Evolutionary conservation across 2,329 filamentous ascomycete species (phyloP).

Genomic region (Xylaria digitata): DNA sequence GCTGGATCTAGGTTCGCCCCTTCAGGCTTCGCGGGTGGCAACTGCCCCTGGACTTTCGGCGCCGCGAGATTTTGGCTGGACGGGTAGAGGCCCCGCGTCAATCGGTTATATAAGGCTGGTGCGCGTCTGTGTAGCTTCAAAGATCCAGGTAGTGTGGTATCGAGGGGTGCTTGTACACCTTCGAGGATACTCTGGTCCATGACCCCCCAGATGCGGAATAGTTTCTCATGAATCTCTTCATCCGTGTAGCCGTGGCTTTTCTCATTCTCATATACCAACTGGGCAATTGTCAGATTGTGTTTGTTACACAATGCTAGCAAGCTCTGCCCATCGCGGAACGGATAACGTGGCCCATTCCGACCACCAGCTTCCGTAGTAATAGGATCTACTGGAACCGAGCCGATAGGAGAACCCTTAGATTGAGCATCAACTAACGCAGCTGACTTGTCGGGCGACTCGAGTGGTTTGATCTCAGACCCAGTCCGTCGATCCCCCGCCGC

Average conservation of each 20-base stretch:
- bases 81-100: constrained; percentile 60
- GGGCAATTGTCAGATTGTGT: constrained; percentile 63
- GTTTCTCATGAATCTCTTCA: constrained; percentile 60
- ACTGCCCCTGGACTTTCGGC: constrained; percentile 31
- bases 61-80: constrained; percentile 43
- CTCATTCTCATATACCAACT: constrained; percentile 64
- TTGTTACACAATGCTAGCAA: constrained; percentile 60
- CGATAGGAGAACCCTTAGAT: constrained; percentile 24
- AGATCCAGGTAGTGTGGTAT: constrained; percentile 58
- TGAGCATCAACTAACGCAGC: constrained; percentile 32
- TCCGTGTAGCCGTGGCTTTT: constrained; percentile 63
- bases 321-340: constrained; percentile 60
- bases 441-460: constrained; percentile 44
- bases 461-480: constrained; percentile 56
- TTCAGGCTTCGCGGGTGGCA: constrained; percentile 36
- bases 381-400: constrained; percentile 34
- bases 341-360: constrained; percentile 56
- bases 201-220: constrained; percentile 62
- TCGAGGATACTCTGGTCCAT: constrained; percentile 64
- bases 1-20: constrained; percentile 15
- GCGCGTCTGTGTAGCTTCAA: constrained; percentile 61
- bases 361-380: constrained; percentile 28
- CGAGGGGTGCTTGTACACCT: constrained; percentile 58
- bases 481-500: constrained; percentile 59
- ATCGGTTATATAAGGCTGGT: constrained; percentile 57